Percentiles rank a stretch among this genome's conserved stretches.
Conservation (phyloP, 179 eudicot genomes). For the Heliamphora pulchella region DNA sequence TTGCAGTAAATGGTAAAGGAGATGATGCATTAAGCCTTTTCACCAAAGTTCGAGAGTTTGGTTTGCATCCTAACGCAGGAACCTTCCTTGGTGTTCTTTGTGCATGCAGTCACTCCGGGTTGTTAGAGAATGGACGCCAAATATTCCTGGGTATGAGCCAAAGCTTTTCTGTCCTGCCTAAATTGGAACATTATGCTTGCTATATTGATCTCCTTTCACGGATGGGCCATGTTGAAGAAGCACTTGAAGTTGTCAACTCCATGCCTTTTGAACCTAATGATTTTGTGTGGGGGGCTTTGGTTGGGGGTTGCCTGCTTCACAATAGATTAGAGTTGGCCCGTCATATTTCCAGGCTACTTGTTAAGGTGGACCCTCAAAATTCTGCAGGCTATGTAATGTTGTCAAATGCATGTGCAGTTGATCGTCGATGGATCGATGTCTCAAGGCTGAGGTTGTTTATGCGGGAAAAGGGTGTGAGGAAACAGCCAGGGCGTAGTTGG, state of each 20-base stretch:
- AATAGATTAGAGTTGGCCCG: slow-evolving; percentile 46
- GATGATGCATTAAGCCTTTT: slow-evolving; percentile 52
- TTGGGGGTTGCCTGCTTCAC: slow-evolving; percentile 71
- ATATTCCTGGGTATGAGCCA: slow-evolving; percentile 47
- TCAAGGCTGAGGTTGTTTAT: slow-evolving; percentile 51
- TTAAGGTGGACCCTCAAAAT: slow-evolving; percentile 53
- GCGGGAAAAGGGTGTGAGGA: slow-evolving; percentile 57
- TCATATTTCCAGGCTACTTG: slow-evolving; percentile 49
- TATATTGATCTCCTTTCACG: slow-evolving; percentile 72
- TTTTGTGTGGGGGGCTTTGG: slow-evolving; percentile 74
- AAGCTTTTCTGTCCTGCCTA: slow-evolving; percentile 29
- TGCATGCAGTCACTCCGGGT: slow-evolving; percentile 77
- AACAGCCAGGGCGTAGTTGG: slow-evolving; percentile 70
- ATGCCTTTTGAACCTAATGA: slow-evolving; percentile 77
- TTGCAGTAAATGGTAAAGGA: slow-evolving; percentile 72
- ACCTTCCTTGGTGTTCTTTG: slow-evolving; percentile 55
- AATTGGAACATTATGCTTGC: slow-evolving; percentile 72
- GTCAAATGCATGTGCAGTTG: slow-evolving; percentile 66
- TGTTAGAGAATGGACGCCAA: slow-evolving; percentile 51
- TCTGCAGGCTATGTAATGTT: slow-evolving; percentile 74
- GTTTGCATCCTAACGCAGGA: slow-evolving; percentile 43
- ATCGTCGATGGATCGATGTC: slow-evolving; percentile 50
- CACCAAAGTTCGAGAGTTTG: slow-evolving; percentile 32
- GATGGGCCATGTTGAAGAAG: slow-evolving; percentile 67
- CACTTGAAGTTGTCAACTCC: slow-evolving; percentile 44